Evolutionary conservation across 805 yeast genomes (phyloP).

Genomic region (Candida coquimbonensis): DNA sequence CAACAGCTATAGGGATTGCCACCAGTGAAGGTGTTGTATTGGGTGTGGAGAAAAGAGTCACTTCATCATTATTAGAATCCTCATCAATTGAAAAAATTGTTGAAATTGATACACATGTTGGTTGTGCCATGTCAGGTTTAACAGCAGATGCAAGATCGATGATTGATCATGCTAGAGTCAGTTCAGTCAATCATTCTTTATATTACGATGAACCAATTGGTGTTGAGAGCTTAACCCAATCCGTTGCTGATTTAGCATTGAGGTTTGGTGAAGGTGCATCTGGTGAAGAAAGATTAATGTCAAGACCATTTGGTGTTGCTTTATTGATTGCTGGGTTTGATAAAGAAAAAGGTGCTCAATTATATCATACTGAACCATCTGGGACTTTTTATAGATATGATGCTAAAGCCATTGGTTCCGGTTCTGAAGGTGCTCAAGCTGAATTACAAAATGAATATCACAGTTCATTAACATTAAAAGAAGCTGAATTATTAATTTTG

Average conservation of each 20-base stretch:
- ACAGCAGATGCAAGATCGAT: constrained; percentile 98
- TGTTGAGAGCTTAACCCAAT: constrained; percentile 90
- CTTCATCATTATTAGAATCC: constrained; percentile 84
- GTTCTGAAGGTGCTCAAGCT: constrained; percentile 98
- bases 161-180: constrained; percentile 97
- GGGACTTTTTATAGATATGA: constrained; percentile 97
- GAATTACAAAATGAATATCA: constrained; percentile 97
- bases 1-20: constrained; percentile 95
- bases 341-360: constrained; percentile 88
- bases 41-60: constrained; percentile 96
- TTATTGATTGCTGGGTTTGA: constrained; percentile 92
- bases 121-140: constrained; percentile 98
- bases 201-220: constrained; percentile 89
- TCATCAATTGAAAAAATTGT: constrained; percentile 93
- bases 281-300: constrained; percentile 87
- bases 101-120: constrained; percentile 89
- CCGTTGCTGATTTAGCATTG: constrained; percentile 93
- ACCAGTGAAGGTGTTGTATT: constrained; percentile 93
- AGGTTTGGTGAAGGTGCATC: constrained; percentile 97
- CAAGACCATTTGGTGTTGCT: constrained; percentile 99
- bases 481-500: constrained; percentile 85
- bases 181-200: constrained; percentile 78
- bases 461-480: constrained; percentile 80
- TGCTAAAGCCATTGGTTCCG: constrained; percentile 98
- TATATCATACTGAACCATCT: constrained; percentile 98